Evolutionary conservation across 768 basidiomycete species (phyloP), one percentile per base, ranked within the genome.

Genomic region (Agaricus blazei): DNA sequence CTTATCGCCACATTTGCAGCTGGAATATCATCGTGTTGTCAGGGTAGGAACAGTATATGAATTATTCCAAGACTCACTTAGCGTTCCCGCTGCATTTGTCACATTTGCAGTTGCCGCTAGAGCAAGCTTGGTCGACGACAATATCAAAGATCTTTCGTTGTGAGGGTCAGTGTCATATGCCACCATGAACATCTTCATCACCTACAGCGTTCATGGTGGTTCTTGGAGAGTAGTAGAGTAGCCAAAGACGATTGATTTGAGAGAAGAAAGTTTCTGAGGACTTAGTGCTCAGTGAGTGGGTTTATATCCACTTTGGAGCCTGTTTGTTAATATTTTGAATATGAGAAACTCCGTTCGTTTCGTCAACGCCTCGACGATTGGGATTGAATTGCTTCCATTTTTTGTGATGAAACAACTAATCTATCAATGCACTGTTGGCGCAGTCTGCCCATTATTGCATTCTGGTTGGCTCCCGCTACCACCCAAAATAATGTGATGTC

Each of bases 121-220:
- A 81, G 64, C 83, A 85, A 69, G 60, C 65, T 56, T 61, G 62
- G 50, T 76, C 64, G 66, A 75, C 74, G 63, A 75, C 72, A 57
- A 76, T 76, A 60, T 69, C 68, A 60, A 64, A 67, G 60, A 59
- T 68, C 73, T 74, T 57, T 56, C 46, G 34, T 38, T 29, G 26
- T 58, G 36, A 34, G 58, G 23, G 54, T 45, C 49, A 41, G 45
- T 15, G 52, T 61, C 46, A 50, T 59, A 48, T 50, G 48, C 57
- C 48, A 51, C 38, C 52, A 49, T 58, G 54, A 50, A 48, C 52
- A 47, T 44, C 61, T 51, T n/a, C 3, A 46, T 48, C 37, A 24
- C 58, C 6, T 48, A 58, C 58, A 41, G 58, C 36, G 42, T 54
- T 43, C 58, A 54, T 58, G 40, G 29, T 54, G 43, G 41, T n/a